Evolutionary conservation across 2,329 filamentous ascomycete genomes (phyloP).

Genomic region (Ustulina deusta): DNA sequence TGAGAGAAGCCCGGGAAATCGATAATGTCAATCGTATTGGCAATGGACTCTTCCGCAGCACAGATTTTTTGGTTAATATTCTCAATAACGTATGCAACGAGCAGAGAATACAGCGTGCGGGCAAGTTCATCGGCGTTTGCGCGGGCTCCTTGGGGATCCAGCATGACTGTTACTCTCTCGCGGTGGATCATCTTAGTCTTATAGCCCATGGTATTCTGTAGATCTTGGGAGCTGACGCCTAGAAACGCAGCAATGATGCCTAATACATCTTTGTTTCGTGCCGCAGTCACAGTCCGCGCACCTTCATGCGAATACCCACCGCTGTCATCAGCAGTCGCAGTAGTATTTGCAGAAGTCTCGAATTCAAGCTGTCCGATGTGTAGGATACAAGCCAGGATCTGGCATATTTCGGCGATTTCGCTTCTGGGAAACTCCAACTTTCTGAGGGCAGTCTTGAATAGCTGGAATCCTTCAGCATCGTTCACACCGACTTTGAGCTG

Average conservation of each 20-base stretch:
- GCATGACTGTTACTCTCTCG: constrained; percentile 98
- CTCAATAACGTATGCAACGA: constrained; percentile 95
- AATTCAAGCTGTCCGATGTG: constrained; percentile 98
- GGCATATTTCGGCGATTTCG: constrained; percentile 97
- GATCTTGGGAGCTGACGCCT: constrained; percentile 81
- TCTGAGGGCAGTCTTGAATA: constrained; percentile 95
- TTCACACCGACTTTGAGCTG: constrained; percentile 98
- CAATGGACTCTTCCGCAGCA: constrained; percentile 86
- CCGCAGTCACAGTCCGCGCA: constrained; percentile 83
- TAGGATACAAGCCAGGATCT: constrained; percentile 92
- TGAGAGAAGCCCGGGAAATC: constrained; percentile 97
- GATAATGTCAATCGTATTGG: constrained; percentile 93
- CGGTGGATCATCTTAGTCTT: constrained; percentile 97
- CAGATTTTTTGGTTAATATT: constrained; percentile 90
- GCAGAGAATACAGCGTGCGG: constrained; percentile 89
- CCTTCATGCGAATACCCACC: constrained; percentile 97
- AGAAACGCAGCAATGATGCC: constrained; percentile 92
- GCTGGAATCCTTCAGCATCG: constrained; percentile 92
- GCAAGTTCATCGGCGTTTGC: constrained; percentile 95
- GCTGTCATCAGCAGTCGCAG: constrained; percentile 85
- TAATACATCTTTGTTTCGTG: constrained; percentile 93
- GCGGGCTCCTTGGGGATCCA: constrained; percentile 90
- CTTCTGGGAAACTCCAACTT: constrained; percentile 93
- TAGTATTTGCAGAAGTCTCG: constrained; percentile 82
- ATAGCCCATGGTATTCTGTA: constrained; percentile 91